Evolutionary conservation across 495 filamentous ascomycete species (phyloP), one percentile per base, ranked within the genome.

Genomic region (Xylaria telfairii): DNA sequence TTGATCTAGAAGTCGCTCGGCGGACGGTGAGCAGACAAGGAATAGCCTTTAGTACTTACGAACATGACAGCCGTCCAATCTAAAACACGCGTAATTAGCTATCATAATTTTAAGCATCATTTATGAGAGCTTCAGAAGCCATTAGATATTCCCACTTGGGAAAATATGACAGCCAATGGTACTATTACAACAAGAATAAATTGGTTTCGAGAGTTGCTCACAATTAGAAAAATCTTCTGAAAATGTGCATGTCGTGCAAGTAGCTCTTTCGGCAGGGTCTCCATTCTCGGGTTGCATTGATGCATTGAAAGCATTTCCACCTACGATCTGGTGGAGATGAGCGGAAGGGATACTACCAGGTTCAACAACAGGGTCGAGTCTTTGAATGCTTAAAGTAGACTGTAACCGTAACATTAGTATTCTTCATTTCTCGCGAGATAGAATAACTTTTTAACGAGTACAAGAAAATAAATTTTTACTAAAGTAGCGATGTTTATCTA

Each of bases 291-390:
- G 75, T 54, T 76, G 72, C 84, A 85, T 85, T 49, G 77, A 77
- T 4, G 82, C 81, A 72, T 85, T 84, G 79, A 86, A 86, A 41
- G 79, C 81, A 76, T 86, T 83, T 10, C 84, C 84, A 65, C 84
- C 84, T 15, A 85, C 82, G 44, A 86, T 83, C 68, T 85, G 83
- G 75, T 86, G 84, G 59, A 86, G 77, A 75, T 86, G 84, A n/a
- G 84, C 73, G 4, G 82, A 82, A 1, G 83, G 83, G 19, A 74
- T 69, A 44, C 65, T 73, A 67, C 83, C 83, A 9, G 84, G 84
- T 73, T 86, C 82, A 62, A 85, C 84, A 49, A 85, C 73, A 6
- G 84, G 84, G 65, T 86, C 84, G 26, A 86, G 79, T 47, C 84
- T 79, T 68, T 86, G 83, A 69, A 86, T 81, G 60, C 76, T 82